Base-by-base conservation (phyloP, 768 basidiomycete genomes). In the Kwoniella dendrophila region DNA sequence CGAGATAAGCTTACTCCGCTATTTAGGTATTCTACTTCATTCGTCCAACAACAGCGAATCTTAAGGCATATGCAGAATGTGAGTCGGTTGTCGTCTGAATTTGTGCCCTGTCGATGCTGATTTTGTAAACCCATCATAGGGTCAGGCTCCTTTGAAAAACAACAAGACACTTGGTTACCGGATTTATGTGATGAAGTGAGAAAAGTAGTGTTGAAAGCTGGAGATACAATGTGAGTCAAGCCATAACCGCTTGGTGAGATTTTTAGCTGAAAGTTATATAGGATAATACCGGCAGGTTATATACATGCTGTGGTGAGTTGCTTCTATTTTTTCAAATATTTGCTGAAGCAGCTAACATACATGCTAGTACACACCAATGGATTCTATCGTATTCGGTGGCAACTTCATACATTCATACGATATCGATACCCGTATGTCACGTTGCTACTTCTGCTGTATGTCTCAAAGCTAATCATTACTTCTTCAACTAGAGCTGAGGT, bases 331-430 rank as follows among this genome's bases (percentile, higher is more conserved):
- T 51, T n/a, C 18, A 27, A 27, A 18, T 36, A 49, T 38, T 27
- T 20, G 2, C 36, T 53, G 48, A 30, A 50, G 6, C 34, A 40
- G 16, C 38, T 33, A 43, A 45, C 8, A 12, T 29, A 29, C 27
- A n/a, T 47, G 3, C 20, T 38, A 95, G 89, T 87, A 90, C 79
- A 98, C 96, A 0, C 95, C 95, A 0, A 79, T 84, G 32, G 93
- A 99, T 75, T 89, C 94, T 3, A 82, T 99, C 41, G 96, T 99
- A 1, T 95, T 98, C 72, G 95, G 95, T 1, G 95, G 95, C 38
- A 99, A 99, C 79, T 99, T 97, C 77, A 78, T 99, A 51, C 95
- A 99, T 79, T 94, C 92, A 7, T 78, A 89, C 78, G 87, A 92
- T 70, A 85, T 95, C 44, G 82, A 84, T 0, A 92, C 88, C 2